Percentiles rank a stretch among this genome's conserved stretches.
These are phyloP conservation scores for Hymenoscyphus albidus DNA, from an alignment of 2,329 filamentous ascomycete species.

Conservation along the genomic window DNA sequence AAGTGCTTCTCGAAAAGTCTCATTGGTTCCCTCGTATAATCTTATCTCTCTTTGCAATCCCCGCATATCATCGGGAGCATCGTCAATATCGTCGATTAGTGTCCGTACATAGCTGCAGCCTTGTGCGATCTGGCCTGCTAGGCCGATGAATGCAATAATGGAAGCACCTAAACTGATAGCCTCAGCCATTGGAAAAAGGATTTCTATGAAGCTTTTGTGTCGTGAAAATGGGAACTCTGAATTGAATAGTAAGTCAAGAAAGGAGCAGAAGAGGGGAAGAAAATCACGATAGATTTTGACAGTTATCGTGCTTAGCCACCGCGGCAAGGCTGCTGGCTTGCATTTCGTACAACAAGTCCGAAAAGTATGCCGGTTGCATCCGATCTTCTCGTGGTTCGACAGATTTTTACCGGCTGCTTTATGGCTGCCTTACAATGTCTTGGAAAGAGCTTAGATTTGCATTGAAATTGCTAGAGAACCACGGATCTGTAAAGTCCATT, in stretches of 20 bases:
- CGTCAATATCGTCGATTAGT: background rate
- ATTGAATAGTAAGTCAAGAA: background rate
- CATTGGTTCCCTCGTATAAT: background rate
- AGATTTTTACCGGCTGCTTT: too few species aligned
- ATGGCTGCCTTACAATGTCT: too few species aligned
- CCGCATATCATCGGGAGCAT: background rate
- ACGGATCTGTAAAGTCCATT: too few species aligned
- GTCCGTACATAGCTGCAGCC: slow-evolving; percentile 1
- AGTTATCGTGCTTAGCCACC: background rate
- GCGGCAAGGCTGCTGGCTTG: background rate
- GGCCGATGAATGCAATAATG: slow-evolving; percentile 4
- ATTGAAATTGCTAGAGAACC: too few species aligned
- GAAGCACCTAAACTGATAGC: background rate
- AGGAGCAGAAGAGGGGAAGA: background rate
- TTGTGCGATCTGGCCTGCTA: slow-evolving; percentile 7
- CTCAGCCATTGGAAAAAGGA: background rate
- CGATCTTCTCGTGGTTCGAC: background rate
- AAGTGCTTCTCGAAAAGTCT: background rate
- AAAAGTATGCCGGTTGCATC: background rate
- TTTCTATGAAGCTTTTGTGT: background rate
- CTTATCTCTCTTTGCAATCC: background rate
- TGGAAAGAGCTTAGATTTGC: too few species aligned
- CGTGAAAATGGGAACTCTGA: background rate
- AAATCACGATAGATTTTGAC: background rate
- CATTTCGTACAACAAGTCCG: too few species aligned